A percentile compares a stretch with the other conserved stretches of the same genome.
These are phyloP conservation scores for Phoenix roebelenii DNA, from an alignment of 176 grass and related monocot genomes.

Conservation along the genomic window DNA sequence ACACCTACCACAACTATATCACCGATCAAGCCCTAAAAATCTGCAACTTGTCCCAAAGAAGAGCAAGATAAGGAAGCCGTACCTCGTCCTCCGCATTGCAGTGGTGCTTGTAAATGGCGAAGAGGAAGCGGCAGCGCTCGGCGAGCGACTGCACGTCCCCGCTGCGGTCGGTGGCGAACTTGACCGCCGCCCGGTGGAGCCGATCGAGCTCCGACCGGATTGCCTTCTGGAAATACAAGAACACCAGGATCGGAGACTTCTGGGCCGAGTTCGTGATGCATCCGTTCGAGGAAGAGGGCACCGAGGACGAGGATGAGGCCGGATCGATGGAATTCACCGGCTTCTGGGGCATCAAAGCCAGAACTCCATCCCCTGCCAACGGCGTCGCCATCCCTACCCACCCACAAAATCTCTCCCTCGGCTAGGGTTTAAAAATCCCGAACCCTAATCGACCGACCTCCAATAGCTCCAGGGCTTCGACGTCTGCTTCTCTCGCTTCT, in stretches of 20 bases:
- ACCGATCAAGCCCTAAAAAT: not conserved
- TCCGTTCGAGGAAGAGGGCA: not conserved
- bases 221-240: constrained; percentile 93
- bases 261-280: constrained; percentile 24
- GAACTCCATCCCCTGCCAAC: constrained; percentile 25
- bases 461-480: too few relatives aligned
- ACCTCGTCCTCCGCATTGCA: constrained; percentile 84
- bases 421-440: too few relatives aligned
- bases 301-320: constrained; percentile 11
- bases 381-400: constrained; percentile 14
- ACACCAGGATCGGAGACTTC: constrained; percentile 55
- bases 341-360: constrained; percentile 25
- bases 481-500: too few relatives aligned
- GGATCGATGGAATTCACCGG: constrained; percentile 12
- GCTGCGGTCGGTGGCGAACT: constrained; percentile 31
- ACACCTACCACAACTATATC: not conserved
- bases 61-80: not conserved
- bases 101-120: constrained; percentile 66
- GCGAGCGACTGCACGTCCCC: constrained; percentile 26
- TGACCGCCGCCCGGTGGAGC: constrained; percentile 51
- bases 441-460: too few relatives aligned
- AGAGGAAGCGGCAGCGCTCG: constrained; percentile 50
- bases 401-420: too few relatives aligned
- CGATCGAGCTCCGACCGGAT: constrained; percentile 66
- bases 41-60: not conserved